Base-by-base conservation (phyloP, 1,139 yeast genomes). In the Suhomyces panamericanus region DNA sequence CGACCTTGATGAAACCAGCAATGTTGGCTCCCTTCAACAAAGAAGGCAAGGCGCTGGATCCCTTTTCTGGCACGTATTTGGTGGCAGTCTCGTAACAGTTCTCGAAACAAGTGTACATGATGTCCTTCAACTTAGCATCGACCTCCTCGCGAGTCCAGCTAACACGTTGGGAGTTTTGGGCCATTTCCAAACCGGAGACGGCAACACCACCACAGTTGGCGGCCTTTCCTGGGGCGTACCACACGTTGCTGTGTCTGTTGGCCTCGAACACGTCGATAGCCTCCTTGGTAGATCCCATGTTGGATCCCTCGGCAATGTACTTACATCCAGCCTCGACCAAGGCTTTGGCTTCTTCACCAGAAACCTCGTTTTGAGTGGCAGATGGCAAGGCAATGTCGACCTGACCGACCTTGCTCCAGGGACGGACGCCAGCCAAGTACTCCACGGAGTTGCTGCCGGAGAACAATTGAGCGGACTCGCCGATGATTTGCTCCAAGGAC, bases 161-260 rank as follows among this genome's bases (percentile, higher is more conserved):
- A 55, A 85, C 82, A 78, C 98, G 87, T 70, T 86, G 95, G 49
- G 97, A 89, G 87, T 93, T 93, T 79, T 93, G 99, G 53, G 98
- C 97, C 98, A 93, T 93, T 80, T 93, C 99, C 59, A 93, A 82
- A 68, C 98, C 98, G 52, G 96, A 89, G 49, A 91, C 97, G 49
- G 96, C 96, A 62, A 93, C 99, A 83, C 98, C 99, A 77, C 98
- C 98, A 77, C 95, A 87, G 83, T 93, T 93, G 65, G 98, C 95
- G 61, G 97, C 97, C 82, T 93, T 93, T 74, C 98, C 98, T 68
- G 97, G 97, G 62, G 96, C 98, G 75, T 91, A 91, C 98, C 98
- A 93, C 70, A 90, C 88, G 56, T 85, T 78, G 58, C 80, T 68
- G 56, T 77, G 60, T 78, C 97, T 87, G 72, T 81, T 83, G 61